Evolutionary conservation across 768 basidiomycete species (phyloP).

Genomic region (Sarcodon aspratus): DNA sequence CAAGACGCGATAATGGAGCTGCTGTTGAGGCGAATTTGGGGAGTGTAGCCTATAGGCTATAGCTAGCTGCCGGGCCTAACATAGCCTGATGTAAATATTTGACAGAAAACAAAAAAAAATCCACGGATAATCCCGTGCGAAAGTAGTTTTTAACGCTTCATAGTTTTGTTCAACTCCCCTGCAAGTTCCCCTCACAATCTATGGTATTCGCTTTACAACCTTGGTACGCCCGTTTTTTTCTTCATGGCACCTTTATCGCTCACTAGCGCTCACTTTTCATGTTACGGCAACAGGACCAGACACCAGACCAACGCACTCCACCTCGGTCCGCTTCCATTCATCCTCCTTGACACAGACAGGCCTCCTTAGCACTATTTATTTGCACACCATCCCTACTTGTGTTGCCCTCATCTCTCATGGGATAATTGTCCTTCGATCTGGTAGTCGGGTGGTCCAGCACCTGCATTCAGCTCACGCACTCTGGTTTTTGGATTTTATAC

Average conservation of each 20-base stretch:
- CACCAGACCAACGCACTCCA: conserved; percentile 38
- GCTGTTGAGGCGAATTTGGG: conserved; percentile 50
- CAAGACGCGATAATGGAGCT: conserved; percentile 33
- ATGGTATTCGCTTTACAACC: conserved; percentile 6
- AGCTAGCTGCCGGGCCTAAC: too few relatives aligned
- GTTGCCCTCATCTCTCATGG: conserved; percentile 21
- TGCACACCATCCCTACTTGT: conserved; percentile 3
- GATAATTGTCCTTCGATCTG: conserved; percentile 20
- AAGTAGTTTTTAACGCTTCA: neutral
- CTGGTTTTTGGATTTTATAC: conserved; percentile 16
- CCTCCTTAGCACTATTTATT: conserved; percentile 52
- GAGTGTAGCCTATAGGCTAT: conserved; percentile 6
- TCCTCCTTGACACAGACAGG: conserved; percentile 56
- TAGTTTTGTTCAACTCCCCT: conserved; percentile 2
- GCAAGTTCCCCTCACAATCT: conserved; percentile 4
- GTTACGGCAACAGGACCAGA: conserved; percentile 9
- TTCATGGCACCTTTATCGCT: neutral
- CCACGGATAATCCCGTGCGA: too few relatives aligned
- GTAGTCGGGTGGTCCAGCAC: conserved; percentile 6
- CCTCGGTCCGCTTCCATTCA: conserved; percentile 49
- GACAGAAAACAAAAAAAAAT: too few relatives aligned
- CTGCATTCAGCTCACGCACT: conserved; percentile 31
- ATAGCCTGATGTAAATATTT: too few relatives aligned
- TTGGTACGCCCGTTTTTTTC: conserved; percentile 2
- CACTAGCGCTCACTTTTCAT: conserved; percentile 1